Base-by-base conservation (phyloP, 1,139 yeast species). In the Pichia norvegensis region DNA sequence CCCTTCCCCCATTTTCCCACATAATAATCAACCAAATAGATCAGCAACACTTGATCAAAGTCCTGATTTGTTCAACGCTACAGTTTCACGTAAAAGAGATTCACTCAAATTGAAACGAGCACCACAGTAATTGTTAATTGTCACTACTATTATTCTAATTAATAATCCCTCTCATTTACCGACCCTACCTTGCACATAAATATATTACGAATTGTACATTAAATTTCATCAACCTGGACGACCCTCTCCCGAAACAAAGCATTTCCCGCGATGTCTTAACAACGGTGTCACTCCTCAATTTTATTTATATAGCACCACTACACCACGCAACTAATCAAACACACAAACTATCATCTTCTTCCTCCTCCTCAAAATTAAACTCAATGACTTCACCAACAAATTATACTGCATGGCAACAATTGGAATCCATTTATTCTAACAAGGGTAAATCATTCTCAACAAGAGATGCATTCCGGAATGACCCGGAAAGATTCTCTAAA, bases 351-450 rank as follows among this genome's bases (percentile, higher is more conserved):
- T 3, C 13, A 2, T 8, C 35, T 31, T 19, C 17, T 31, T 31
- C 35, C 14, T 13, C 16, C 11, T 8, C 33, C 16, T 31, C 17
- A 31, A 31, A 4, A 31, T 5, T 11, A 10, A 31, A n/a, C n/a
- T n/a, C 25, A 33, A 61, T 61, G 65, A 48, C 62, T 10, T 61
- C 65, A 17, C 65, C 95, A 44, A 60, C 81, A 45, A 94, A 86
- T 53, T 76, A 87, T 58, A 79, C 90, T 52, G 83, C 97, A 46
- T 92, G 95, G 95, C 74, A 81, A 58, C 70, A 79, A 58, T 78
- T 92, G 60, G 84, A 87, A 71, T 57, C 68, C 49, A 69, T 85
- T 56, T 85, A 81, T 72, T 79, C 84, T 55, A 56, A 77, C 49
- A 69, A 72, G 55, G 95, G 88, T 57, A 79, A 83, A 66, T 59